Evolutionary conservation across 441 rosid genomes (phyloP).

Genomic region (Adansonia madagascariensis): DNA sequence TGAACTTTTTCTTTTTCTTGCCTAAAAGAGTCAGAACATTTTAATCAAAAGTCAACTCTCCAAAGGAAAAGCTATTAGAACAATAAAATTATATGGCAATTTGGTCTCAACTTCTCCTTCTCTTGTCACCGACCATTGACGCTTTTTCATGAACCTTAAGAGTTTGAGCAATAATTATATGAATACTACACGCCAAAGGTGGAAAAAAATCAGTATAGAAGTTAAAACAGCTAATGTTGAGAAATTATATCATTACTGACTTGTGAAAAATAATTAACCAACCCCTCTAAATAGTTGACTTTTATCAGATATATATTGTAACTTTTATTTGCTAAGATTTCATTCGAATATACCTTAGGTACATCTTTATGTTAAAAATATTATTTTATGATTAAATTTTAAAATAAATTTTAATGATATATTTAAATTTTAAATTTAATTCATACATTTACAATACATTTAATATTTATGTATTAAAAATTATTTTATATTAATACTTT

Average conservation of each 20-base stretch:
- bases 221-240: not conserved
- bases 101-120: not conserved
- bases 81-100: not conserved
- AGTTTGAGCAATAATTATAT: not conserved
- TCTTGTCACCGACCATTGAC: not conserved
- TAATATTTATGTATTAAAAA: no score
- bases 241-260: not conserved
- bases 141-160: not conserved
- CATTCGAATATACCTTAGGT: no score
- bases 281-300: not conserved
- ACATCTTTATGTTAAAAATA: no score
- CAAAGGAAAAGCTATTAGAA: not conserved
- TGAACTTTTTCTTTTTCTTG: not conserved
- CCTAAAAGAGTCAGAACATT: not conserved
- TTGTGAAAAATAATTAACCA: not conserved
- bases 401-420: no score
- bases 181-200: not conserved
- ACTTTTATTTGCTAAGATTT: no score
- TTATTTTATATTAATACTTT: no score
- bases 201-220: not conserved
- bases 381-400: no score
- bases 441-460: no score
- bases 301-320: not conserved
- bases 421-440: no score
- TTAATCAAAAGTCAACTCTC: conserved; percentile 33